Evolutionary conservation across 2,329 filamentous ascomycete species (phyloP).

Genomic region (Trichoderma sp.): DNA sequence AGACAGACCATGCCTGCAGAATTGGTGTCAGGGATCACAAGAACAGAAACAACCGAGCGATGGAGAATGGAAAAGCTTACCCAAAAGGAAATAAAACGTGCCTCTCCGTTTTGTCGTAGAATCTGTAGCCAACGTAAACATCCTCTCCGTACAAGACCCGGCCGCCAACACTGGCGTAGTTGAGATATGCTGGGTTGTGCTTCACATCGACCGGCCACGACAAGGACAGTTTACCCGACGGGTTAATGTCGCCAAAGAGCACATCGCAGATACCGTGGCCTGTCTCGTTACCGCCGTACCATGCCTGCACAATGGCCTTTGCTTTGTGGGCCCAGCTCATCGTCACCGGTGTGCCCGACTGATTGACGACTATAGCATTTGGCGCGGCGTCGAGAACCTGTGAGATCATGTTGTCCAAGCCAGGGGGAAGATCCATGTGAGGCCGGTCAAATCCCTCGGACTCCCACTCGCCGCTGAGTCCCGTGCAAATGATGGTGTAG

Average conservation of each 20-base stretch:
- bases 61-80: not conserved
- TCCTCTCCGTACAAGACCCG: constrained; percentile 18
- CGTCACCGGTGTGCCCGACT: constrained; percentile 11
- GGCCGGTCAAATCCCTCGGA: constrained; percentile 10
- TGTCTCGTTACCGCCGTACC: constrained; percentile 15
- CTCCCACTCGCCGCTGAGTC: constrained; percentile 11
- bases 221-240: not conserved
- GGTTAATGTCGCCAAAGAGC: not conserved
- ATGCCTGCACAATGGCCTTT: constrained; percentile 5
- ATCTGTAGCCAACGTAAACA: constrained; percentile 13
- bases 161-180: constrained; percentile 10
- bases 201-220: constrained; percentile 4
- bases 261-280: constrained; percentile 11
- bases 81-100: constrained; percentile 14
- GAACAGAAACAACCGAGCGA: not conserved
- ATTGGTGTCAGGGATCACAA: not conserved
- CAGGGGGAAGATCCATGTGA: constrained; percentile 2
- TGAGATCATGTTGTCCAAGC: not conserved
- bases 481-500: constrained; percentile 17
- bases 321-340: constrained; percentile 1
- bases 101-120: constrained; percentile 12
- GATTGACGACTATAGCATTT: constrained; percentile 5
- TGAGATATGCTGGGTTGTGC: constrained; percentile 12
- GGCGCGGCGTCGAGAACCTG: constrained; percentile 13
- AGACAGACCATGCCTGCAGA: not conserved